Percentiles rank a stretch among this genome's conserved stretches.
These are phyloP conservation scores for Aspergillus conjunctus DNA, from an alignment of 495 filamentous ascomycete species.

Conservation along the genomic window DNA sequence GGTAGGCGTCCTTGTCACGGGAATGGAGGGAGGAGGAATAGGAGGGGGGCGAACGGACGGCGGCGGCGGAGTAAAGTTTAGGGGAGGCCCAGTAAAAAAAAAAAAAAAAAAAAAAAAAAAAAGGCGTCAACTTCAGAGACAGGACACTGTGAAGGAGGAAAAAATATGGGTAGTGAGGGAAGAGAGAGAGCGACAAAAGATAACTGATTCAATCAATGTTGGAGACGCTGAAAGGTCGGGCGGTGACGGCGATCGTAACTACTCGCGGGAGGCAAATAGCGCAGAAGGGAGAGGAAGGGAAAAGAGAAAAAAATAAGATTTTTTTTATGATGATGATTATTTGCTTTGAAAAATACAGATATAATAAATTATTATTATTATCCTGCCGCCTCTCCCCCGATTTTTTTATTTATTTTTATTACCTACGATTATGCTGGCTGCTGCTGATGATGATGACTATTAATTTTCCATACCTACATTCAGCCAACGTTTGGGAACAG, in stretches of 20 bases:
- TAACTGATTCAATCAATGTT: conserved; percentile 14
- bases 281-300: conserved; percentile 14
- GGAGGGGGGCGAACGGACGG: conserved; percentile 34
- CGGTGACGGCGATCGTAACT: conserved; percentile 40
- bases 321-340: conserved; percentile 13
- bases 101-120: conserved; percentile 30
- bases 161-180: conserved; percentile 13
- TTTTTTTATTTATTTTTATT: conserved; percentile 12
- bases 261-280: conserved; percentile 40
- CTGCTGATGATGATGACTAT: conserved; percentile 12
- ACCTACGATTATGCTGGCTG: conserved; percentile 10
- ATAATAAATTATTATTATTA: conserved; percentile 8
- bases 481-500: conserved; percentile 24
- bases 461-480: background rate
- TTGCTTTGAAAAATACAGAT: too few relatives aligned
- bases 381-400: background rate
- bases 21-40: conserved; percentile 33
- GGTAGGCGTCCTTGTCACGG: conserved; percentile 28
- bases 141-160: conserved; percentile 12
- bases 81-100: conserved; percentile 25
- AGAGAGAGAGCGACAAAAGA: conserved; percentile 24
- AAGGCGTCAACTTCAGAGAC: conserved; percentile 25
- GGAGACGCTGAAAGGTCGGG: conserved; percentile 27
- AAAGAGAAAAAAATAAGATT: conserved; percentile 16
- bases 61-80: conserved; percentile 35